phyloP scores from a whole-genome alignment of 2,329 filamentous ascomycete genomes.

The Aspergillus aculeatinus region DNA sequence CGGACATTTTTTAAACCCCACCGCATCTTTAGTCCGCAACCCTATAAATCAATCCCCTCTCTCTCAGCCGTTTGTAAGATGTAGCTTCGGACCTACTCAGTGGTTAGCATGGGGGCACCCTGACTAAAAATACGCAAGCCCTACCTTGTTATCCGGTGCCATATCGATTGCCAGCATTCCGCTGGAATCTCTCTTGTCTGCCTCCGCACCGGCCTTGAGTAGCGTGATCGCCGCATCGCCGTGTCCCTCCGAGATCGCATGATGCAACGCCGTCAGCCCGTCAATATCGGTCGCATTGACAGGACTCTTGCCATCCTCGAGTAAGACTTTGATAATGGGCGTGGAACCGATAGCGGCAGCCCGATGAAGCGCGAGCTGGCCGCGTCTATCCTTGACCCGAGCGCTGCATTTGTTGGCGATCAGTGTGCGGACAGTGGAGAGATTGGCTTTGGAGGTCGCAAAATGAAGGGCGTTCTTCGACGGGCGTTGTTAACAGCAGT shows the following conservation, averaged over 20 bases:
- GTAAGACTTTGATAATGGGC: slow-evolving; percentile 78
- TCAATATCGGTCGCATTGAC: slow-evolving; percentile 78
- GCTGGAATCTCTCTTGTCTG: slow-evolving; percentile 70
- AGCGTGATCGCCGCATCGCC: slow-evolving; percentile 80
- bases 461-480: slow-evolving; percentile 83
- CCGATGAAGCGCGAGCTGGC: slow-evolving; percentile 87
- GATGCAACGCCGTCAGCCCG: slow-evolving; percentile 86
- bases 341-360: slow-evolving; percentile 85
- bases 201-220: slow-evolving; percentile 80
- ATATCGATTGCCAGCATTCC: slow-evolving; percentile 74
- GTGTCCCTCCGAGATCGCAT: slow-evolving; percentile 61
- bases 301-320: slow-evolving; percentile 73
- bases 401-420: slow-evolving; percentile 73
- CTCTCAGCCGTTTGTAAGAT: slow-evolving; percentile 75
- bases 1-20: background rate
- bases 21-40: background rate
- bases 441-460: slow-evolving; percentile 81
- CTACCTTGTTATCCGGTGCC: slow-evolving; percentile 80
- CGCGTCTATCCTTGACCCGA: slow-evolving; percentile 76
- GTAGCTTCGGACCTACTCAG: slow-evolving; percentile 66
- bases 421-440: slow-evolving; percentile 77
- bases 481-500: background rate
- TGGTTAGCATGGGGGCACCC: slow-evolving; percentile 7
- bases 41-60: slow-evolving; percentile 70
- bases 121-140: slow-evolving; percentile 23